Evolutionary conservation across 768 basidiomycete species (phyloP).

Genomic region (Clitopilus hobsonii): DNA sequence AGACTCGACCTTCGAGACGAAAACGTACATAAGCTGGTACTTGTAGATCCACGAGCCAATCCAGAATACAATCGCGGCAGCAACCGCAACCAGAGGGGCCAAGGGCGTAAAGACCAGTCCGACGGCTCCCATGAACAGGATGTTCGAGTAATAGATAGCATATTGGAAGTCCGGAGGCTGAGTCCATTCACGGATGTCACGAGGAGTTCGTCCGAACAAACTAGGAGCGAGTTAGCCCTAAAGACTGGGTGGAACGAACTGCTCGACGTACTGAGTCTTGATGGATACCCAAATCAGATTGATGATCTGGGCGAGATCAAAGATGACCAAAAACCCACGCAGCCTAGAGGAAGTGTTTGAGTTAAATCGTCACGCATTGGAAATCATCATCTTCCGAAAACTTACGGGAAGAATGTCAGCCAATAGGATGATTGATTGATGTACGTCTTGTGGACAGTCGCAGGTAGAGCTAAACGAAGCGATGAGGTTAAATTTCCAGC

Average conservation of each 20-base stretch:
- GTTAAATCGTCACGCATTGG: background rate
- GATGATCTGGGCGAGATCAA: constrained; percentile 93
- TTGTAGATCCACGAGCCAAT: constrained; percentile 86
- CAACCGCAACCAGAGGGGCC: constrained; percentile 84
- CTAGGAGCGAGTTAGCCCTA: constrained; percentile 26
- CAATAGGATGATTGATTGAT: constrained; percentile 90
- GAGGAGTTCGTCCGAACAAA: constrained; percentile 81
- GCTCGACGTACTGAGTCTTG: constrained; percentile 62
- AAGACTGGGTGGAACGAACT: background rate
- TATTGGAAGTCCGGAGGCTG: constrained; percentile 89
- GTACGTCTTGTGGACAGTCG: constrained; percentile 79
- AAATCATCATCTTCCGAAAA: constrained; percentile 6
- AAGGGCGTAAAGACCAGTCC: constrained; percentile 92
- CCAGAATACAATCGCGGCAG: constrained; percentile 86
- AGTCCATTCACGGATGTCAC: constrained; percentile 87
- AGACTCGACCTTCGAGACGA: constrained; percentile 81
- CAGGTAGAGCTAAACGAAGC: constrained; percentile 50
- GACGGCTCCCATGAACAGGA: constrained; percentile 85
- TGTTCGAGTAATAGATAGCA: constrained; percentile 63
- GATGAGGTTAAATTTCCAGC: background rate
- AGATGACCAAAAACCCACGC: constrained; percentile 90
- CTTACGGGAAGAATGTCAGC: constrained; percentile 93
- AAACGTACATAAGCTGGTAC: constrained; percentile 96
- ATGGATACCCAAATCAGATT: constrained; percentile 85
- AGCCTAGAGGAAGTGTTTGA: constrained; percentile 39